phyloP scores from a whole-genome alignment of 179 eudicot genomes.

The Carnegiea gigantea region DNA sequence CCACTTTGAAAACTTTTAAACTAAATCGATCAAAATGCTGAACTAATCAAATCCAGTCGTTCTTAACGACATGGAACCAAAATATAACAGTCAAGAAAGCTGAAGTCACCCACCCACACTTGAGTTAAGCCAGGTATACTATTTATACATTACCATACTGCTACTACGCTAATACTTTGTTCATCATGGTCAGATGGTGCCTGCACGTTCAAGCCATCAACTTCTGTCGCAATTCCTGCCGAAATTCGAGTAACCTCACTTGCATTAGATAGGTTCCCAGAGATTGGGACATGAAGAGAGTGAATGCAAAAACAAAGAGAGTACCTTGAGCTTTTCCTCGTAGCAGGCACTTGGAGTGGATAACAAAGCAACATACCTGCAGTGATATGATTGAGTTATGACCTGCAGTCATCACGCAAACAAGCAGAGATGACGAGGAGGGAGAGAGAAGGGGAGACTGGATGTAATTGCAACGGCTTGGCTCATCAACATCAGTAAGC shows the following conservation, averaged over 20 bases:
- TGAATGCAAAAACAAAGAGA: background rate
- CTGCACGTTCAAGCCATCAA: slow-evolving; percentile 61
- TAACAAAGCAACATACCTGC: slow-evolving; percentile 80
- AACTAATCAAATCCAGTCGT: too few relatives aligned
- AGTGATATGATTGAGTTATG: slow-evolving; percentile 19
- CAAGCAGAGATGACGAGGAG: background rate
- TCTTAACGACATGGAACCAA: too few relatives aligned
- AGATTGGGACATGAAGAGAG: background rate
- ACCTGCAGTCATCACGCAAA: background rate
- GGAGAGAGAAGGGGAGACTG: slow-evolving; percentile 19
- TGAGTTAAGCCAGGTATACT: too few relatives aligned
- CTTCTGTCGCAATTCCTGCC: slow-evolving; percentile 76
- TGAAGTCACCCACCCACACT: too few relatives aligned
- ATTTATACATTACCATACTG: too few relatives aligned
- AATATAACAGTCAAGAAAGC: too few relatives aligned
- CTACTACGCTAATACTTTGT: background rate
- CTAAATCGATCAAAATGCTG: too few relatives aligned
- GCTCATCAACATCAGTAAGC: slow-evolving; percentile 87
- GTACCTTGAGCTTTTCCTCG: slow-evolving; percentile 88
- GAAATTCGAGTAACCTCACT: slow-evolving; percentile 18
- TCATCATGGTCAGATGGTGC: slow-evolving; percentile 71
- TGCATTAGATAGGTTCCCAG: slow-evolving; percentile 1
- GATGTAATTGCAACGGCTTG: slow-evolving; percentile 98
- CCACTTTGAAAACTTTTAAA: too few relatives aligned
- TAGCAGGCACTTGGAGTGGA: slow-evolving; percentile 78